A percentile compares a stretch with the other conserved stretches of the same genome.
Conservation (phyloP, 1,139 yeast species). For the Hyphopichia buzzinii region DNA sequence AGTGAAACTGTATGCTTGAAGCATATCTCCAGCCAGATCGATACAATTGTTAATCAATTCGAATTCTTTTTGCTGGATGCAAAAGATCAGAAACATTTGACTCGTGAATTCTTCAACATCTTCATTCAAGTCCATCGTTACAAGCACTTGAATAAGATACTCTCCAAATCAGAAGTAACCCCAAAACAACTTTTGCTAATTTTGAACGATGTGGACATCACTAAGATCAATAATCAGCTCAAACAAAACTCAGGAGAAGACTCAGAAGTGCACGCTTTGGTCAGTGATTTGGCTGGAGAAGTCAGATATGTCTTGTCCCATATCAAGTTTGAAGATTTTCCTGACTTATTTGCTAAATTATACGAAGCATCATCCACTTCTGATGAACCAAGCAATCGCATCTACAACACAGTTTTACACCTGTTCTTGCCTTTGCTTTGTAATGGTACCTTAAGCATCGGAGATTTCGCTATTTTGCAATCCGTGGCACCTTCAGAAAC, state of each 20-base stretch:
- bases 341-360: slow-evolving; percentile 2
- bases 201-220: slow-evolving; percentile 6
- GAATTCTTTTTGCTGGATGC: slow-evolving; percentile 13
- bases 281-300: not conserved
- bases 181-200: slow-evolving; percentile 7
- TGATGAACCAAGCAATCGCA: not conserved
- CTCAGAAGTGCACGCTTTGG: not conserved
- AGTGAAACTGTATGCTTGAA: not conserved
- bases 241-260: slow-evolving; percentile 11
- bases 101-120: slow-evolving; percentile 18
- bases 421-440: slow-evolving; percentile 5
- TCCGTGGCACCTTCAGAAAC: not conserved
- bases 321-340: slow-evolving; percentile 1
- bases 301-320: not conserved
- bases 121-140: slow-evolving; percentile 28
- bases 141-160: slow-evolving; percentile 19
- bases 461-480: slow-evolving; percentile 2
- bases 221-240: slow-evolving; percentile 8
- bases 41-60: slow-evolving; percentile 19
- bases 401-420: slow-evolving; percentile 1
- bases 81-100: slow-evolving; percentile 5
- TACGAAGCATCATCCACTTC: not conserved
- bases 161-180: slow-evolving; percentile 15
- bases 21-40: slow-evolving; percentile 13
- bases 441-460: slow-evolving; percentile 1